These are phyloP conservation scores for Fusarium siculi DNA, from an alignment of 2,329 filamentous ascomycete genomes.

Conservation along the genomic window DNA sequence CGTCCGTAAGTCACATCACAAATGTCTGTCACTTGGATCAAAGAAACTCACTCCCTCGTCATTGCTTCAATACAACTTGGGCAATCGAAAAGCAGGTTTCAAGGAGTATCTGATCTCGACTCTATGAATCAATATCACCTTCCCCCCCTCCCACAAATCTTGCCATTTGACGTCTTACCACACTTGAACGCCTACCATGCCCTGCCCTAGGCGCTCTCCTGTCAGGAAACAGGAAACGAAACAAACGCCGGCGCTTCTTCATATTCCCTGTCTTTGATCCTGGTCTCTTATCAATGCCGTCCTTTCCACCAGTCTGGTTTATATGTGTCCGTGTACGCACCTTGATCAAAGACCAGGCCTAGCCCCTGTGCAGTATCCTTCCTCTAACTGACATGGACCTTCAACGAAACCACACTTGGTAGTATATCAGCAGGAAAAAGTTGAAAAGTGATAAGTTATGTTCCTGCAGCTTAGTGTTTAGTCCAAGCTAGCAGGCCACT, in stretches of 20 bases:
- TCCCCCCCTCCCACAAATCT: constrained; percentile 8
- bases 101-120: constrained; percentile 1
- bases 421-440: constrained; percentile 2
- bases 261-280: constrained; percentile 29
- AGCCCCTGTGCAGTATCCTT: constrained; percentile 4
- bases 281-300: constrained; percentile 23
- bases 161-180: constrained; percentile 20
- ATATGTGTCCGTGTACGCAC: constrained; percentile 1
- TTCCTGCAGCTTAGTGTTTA: constrained; percentile 27
- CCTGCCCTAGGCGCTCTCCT: constrained; percentile 40
- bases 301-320: constrained; percentile 9
- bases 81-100: neutral
- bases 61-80: neutral
- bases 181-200: constrained; percentile 14
- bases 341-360: constrained; percentile 7
- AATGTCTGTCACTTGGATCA: neutral
- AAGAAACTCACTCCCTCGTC: constrained; percentile 28
- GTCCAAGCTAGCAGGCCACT: constrained; percentile 20
- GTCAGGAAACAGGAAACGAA: constrained; percentile 45
- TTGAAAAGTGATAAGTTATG: constrained; percentile 40
- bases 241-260: constrained; percentile 44
- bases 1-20: neutral
- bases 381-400: constrained; percentile 16
- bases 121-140: constrained; percentile 18
- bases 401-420: constrained; percentile 10